These are phyloP conservation scores for Puya raimondii DNA, from an alignment of 176 grass and related monocot genomes.

Conservation along the genomic window DNA sequence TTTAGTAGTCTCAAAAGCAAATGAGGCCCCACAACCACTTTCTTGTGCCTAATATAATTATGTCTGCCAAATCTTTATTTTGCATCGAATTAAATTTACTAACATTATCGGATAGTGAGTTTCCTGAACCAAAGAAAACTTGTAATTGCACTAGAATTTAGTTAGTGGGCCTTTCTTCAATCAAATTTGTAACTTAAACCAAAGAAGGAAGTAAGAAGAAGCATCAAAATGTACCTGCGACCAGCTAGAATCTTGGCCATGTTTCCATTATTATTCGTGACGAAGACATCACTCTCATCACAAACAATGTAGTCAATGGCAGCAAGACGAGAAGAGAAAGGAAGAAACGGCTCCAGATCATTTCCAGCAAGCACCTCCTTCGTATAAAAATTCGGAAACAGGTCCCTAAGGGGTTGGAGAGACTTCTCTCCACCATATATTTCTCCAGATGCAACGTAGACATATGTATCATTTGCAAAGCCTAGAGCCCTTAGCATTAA, in stretches of 20 bases:
- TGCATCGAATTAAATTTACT: too few species aligned
- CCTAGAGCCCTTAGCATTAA: constrained; percentile 80
- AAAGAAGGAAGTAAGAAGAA: neutral
- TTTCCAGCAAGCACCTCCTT: constrained; percentile 74
- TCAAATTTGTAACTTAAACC: neutral
- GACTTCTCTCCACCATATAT: constrained; percentile 90
- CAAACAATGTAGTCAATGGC: constrained; percentile 87
- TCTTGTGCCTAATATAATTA: too few species aligned
- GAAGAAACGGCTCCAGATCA: constrained; percentile 63
- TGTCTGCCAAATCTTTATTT: too few species aligned
- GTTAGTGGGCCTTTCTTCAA: too few species aligned
- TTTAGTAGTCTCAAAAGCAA: neutral
- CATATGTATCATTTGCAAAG: constrained; percentile 61
- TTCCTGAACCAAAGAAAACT: too few species aligned
- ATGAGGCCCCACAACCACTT: neutral
- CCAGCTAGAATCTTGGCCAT: constrained; percentile 97
- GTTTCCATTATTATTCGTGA: constrained; percentile 96
- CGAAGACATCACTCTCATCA: constrained; percentile 77
- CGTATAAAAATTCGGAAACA: constrained; percentile 86
- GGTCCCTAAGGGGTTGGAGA: constrained; percentile 54
- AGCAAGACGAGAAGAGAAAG: constrained; percentile 75
- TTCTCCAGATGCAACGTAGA: constrained; percentile 92
- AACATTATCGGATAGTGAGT: too few species aligned
- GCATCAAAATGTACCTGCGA: constrained; percentile 34
- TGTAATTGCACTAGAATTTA: too few species aligned